Evolutionary conservation across 129 eudicot species (phyloP), one percentile per base, ranked within the genome.

Genomic region (Artemisia tridentata): DNA sequence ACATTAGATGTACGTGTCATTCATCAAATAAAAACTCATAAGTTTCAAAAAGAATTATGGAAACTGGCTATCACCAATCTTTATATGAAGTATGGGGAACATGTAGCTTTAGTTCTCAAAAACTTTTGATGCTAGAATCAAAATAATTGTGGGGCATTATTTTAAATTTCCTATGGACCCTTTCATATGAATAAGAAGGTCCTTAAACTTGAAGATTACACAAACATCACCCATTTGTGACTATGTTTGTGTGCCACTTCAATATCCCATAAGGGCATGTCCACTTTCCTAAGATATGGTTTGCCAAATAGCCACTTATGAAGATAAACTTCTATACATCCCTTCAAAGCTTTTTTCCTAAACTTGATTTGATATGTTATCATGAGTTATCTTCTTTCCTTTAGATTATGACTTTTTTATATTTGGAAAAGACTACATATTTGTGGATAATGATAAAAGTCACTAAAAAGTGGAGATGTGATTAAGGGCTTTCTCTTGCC

Each of bases 261-360:
- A 51, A 63, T 63, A 25, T 67, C 76, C 74, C 49, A 16, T 17
- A 34, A 51, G 34, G 59, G 57, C 71, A 62, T 69, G 71, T 38
- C 50, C 54, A 23, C 71, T 62, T 62, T 77, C 31, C 17, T 3
- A 61, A 61, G 75, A 77, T 77, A 77, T 77, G 71, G 65, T 41
- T 69, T 77, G 52, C 72, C 76, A 43, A 61, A 54, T 77, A 29
- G 38, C 72, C 81, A 54, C 81, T 71, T 63, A 53, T 53, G 43
- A 52, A 62, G 72, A 78, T 78, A 70, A 78, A 23, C 49, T 71
- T 71, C 17, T 78, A 43, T 70, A 78, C 56, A 53, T n/a, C 43
- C 66, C 43, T 54, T 65, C 16, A 21, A 50, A 63, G 34, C 9
- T 57, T 70, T 78, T 70, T 70, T 27, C 38, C 38, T 5, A 63